phyloP scores from a whole-genome alignment of 2,329 filamentous ascomycete genomes.

The Trichoderma sp. region DNA sequence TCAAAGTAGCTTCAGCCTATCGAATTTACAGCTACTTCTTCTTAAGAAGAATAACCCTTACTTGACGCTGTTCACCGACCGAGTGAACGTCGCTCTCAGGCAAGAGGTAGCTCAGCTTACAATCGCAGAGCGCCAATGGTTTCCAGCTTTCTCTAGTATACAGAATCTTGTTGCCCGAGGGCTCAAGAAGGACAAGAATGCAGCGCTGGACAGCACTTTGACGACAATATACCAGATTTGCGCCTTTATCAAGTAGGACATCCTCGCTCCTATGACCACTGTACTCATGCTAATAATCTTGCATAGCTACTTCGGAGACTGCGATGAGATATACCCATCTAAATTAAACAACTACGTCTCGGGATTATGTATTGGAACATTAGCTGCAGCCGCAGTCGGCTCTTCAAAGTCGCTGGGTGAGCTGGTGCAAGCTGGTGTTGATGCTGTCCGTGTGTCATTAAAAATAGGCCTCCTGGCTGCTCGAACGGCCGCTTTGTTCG shows the following conservation, averaged over 20 bases:
- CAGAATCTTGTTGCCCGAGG: slow-evolving; percentile 22
- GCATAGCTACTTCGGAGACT: slow-evolving; percentile 16
- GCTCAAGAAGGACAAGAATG: neutral
- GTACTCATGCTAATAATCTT: neutral
- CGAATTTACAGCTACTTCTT: slow-evolving; percentile 12
- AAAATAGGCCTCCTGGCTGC: slow-evolving; percentile 19
- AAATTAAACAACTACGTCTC: slow-evolving; percentile 1
- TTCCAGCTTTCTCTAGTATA: slow-evolving; percentile 19
- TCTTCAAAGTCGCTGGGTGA: slow-evolving; percentile 19
- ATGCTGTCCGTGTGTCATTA: slow-evolving; percentile 18
- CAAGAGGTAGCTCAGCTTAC: slow-evolving; percentile 13
- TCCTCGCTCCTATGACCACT: neutral
- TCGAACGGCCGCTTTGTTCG: slow-evolving; percentile 17
- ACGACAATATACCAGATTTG: slow-evolving; percentile 22
- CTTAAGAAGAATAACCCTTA: slow-evolving; percentile 17
- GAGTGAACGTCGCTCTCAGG: slow-evolving; percentile 11
- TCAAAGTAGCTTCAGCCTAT: slow-evolving; percentile 11
- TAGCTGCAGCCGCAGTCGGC: slow-evolving; percentile 23
- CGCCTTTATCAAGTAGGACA: slow-evolving; percentile 11
- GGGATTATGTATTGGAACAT: slow-evolving; percentile 20
- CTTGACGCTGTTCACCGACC: slow-evolving; percentile 18
- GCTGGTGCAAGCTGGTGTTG: slow-evolving; percentile 14
- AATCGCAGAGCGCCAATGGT: slow-evolving; percentile 11
- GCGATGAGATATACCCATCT: slow-evolving; percentile 5
- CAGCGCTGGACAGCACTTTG: slow-evolving; percentile 19